Conservation (phyloP, 495 filamentous ascomycete species). For the Penicillium diatomitis region DNA sequence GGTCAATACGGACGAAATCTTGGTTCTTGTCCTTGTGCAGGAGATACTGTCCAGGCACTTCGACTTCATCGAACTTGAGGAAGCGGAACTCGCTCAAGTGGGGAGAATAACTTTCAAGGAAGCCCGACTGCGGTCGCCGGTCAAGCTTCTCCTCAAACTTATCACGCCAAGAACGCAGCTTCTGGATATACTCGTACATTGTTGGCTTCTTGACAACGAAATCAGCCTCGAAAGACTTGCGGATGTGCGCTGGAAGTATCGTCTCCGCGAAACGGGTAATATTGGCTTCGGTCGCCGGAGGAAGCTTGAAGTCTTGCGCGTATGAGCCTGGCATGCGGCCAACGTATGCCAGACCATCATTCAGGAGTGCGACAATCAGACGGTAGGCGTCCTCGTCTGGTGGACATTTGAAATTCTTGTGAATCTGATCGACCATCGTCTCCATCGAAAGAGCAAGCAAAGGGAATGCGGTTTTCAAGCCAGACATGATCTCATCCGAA, state of each 20-base stretch:
- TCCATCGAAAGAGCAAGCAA: conserved; percentile 96
- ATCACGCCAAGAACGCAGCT: conserved; percentile 90
- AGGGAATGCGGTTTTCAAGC: conserved; percentile 92
- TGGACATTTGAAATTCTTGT: conserved; percentile 97
- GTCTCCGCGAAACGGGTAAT: conserved; percentile 96
- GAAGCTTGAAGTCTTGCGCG: conserved; percentile 84
- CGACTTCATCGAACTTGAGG: conserved; percentile 96
- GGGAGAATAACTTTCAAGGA: conserved; percentile 72
- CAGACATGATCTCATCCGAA: conserved; percentile 87
- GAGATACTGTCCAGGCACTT: conserved; percentile 94
- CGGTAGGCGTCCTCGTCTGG: conserved; percentile 97
- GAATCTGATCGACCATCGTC: conserved; percentile 97
- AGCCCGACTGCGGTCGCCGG: conserved; percentile 59
- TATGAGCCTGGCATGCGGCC: conserved; percentile 78
- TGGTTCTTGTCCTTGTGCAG: conserved; percentile 97
- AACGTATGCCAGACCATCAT: conserved; percentile 84
- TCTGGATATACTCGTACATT: conserved; percentile 96
- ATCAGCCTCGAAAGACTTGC: conserved; percentile 89
- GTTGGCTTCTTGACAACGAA: conserved; percentile 90
- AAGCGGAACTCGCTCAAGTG: conserved; percentile 94
- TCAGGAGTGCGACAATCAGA: conserved; percentile 92
- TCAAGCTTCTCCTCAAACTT: conserved; percentile 98
- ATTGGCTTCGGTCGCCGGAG: conserved; percentile 82
- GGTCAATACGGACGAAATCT: conserved; percentile 93
- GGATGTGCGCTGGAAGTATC: conserved; percentile 84